These are phyloP conservation scores for Thelephora ganbajun DNA, from an alignment of 768 basidiomycete genomes.

Conservation along the genomic window DNA sequence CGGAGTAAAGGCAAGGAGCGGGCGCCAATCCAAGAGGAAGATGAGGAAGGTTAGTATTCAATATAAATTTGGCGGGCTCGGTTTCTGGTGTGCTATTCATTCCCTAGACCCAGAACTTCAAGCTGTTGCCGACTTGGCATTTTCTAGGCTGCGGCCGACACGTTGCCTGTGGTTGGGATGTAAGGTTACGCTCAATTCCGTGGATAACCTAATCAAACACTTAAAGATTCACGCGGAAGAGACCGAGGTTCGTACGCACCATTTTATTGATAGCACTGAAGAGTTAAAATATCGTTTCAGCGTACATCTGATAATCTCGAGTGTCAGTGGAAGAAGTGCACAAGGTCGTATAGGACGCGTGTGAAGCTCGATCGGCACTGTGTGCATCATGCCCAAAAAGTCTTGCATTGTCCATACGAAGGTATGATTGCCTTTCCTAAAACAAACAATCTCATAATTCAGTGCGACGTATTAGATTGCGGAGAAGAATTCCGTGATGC, in stretches of 20 bases:
- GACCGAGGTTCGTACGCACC: constrained; percentile 7
- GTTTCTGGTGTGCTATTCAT: background rate
- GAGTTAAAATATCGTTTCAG: constrained; percentile 12
- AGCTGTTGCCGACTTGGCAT: constrained; percentile 32
- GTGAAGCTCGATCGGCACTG: constrained; percentile 33
- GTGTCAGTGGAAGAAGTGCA: constrained; percentile 48
- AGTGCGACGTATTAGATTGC: constrained; percentile 29
- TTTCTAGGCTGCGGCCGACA: constrained; percentile 29
- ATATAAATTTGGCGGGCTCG: background rate
- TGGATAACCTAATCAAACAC: constrained; percentile 35
- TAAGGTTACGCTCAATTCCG: constrained; percentile 38
- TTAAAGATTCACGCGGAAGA: constrained; percentile 24
- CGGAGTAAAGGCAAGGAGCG: background rate
- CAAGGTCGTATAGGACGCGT: constrained; percentile 23
- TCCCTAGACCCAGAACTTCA: constrained; percentile 26
- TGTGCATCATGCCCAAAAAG: constrained; percentile 31
- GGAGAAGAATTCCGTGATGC: constrained; percentile 31
- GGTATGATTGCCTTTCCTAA: constrained; percentile 22
- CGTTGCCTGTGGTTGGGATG: constrained; percentile 52
- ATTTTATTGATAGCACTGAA: background rate
- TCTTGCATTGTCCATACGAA: constrained; percentile 33
- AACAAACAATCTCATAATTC: background rate
- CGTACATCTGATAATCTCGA: constrained; percentile 16
- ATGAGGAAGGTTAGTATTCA: background rate
- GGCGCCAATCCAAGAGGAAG: background rate